Percentiles rank a stretch among this genome's conserved stretches.
Evolutionary conservation across 257 asterid genomes (phyloP).

Genomic region (Phtheirospermum japonicum): DNA sequence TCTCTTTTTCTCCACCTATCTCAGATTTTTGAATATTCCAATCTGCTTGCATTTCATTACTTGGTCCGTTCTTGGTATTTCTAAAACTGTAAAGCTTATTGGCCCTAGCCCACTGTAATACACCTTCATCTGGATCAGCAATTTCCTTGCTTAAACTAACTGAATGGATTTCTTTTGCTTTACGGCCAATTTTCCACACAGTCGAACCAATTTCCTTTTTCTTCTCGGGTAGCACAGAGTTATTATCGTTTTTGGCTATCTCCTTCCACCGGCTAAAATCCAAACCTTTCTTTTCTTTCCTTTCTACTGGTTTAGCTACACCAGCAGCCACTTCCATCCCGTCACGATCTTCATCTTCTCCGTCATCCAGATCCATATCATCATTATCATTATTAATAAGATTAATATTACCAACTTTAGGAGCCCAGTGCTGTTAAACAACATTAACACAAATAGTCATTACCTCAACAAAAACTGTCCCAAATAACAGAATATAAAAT

Average conservation of each 20-base stretch:
- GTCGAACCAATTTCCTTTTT: slow-evolving; percentile 23
- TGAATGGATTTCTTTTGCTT: slow-evolving; percentile 23
- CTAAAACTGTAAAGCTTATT: too few species aligned
- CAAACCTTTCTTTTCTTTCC: slow-evolving; percentile 66
- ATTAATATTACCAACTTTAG: slow-evolving; percentile 33
- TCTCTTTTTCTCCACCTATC: slow-evolving; percentile 36
- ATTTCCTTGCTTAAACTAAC: slow-evolving; percentile 24
- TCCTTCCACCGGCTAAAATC: slow-evolving; percentile 60
- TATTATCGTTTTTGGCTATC: slow-evolving; percentile 34
- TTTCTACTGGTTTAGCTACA: slow-evolving; percentile 56
- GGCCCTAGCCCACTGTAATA: not conserved
- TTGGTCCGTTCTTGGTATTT: slow-evolving; percentile 14
- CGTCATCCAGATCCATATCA: slow-evolving; percentile 35
- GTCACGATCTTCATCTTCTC: slow-evolving; percentile 41
- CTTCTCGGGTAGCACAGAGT: not conserved
- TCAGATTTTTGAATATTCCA: slow-evolving; percentile 26
- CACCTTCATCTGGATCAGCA: slow-evolving; percentile 17
- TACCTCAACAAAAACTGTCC: not conserved
- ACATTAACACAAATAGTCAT: slow-evolving; percentile 21
- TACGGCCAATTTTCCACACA: slow-evolving; percentile 23
- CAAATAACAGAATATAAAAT: not conserved
- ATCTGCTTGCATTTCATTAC: slow-evolving; percentile 28
- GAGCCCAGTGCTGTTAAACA: slow-evolving; percentile 65
- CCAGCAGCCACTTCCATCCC: slow-evolving; percentile 41
- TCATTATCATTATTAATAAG: slow-evolving; percentile 27